Evolutionary conservation across 768 basidiomycete genomes (phyloP), one percentile per base, ranked within the genome.

Genomic region (Chalciporus chontae): DNA sequence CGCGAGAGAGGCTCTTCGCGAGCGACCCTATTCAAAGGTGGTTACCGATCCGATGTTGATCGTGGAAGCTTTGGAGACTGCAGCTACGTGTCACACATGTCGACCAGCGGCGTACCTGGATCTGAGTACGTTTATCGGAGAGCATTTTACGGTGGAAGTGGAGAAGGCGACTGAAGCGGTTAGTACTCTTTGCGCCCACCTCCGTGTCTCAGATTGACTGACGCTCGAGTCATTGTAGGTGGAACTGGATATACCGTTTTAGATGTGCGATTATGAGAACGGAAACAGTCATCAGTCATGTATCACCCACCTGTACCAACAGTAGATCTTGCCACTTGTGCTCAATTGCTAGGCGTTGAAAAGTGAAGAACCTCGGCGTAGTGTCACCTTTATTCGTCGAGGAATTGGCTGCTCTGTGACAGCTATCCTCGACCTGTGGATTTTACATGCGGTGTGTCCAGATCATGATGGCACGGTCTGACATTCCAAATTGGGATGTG

Each of bases 221-320:
- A 52, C 31, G 14, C 5, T 47, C 39, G 45, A 40, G 50, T 41
- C 32, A 5, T 34, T 14, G 29, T 24, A 69, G 66, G 68, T 67
- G 45, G 65, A 63, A 23, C 66, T 68, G 1, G 66, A 69, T 48
- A 60, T 68, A 52, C 23, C 54, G 34, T 66, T 69, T 50, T 61
- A 58, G 39, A 57, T 34, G 19, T 14, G 31, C 41, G 31, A 14
- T 18, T n/a, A 48, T 48, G 49, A 45, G 24, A 53, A 45, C 40
- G 32, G 26, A 31, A 34, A 40, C 34, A n/a, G 15, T n/a, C 46
- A 38, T 17, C 9, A 15, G 27, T 47, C 36, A 21, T 50, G 50
- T 54, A 52, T 45, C 47, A 47, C 45, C 19, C 23, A 57, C 42
- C 41, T 55, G 50, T 55, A 52, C 19, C 37, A 51, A 21, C 23